Evolutionary conservation across 2,329 filamentous ascomycete species (phyloP), one percentile per base, ranked within the genome.

Genomic region (Calonectria pauciramosa): DNA sequence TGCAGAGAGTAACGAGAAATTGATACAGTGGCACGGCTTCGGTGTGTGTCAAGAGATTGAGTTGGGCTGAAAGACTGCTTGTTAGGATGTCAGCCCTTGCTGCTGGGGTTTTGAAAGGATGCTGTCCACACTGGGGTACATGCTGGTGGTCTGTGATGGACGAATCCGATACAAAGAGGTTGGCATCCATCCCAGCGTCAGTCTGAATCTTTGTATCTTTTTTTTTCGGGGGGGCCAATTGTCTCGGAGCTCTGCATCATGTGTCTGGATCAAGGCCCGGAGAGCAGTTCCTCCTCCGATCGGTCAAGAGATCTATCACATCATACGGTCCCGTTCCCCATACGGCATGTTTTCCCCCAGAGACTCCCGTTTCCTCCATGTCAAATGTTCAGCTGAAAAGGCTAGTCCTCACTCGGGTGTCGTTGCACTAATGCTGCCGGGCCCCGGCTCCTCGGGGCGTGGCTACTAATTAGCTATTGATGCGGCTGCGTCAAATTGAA

Each of bases 21-120:
- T 68, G 71, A 49, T 16, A 36, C 52, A 72, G 59, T 38, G 20
- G 34, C 73, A 72, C 47, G 68, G 68, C 70, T 67, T 68, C 51
- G 59, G 52, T 38, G 52, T 70, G 65, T 49, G 68, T 65, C 36
- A 54, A 52, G 52, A 74, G 73, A 71, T 75, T 75, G 70, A 38
- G 28, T 52, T 68, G 72, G 49, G 67, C 69, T 71, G 56, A 51
- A 56, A 70, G 47, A 30, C 49, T 69, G 54, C 63, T 67, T 60
- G 51, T 20, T 28, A 54, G 28, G 20, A 60, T 51, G 28, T 63
- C 67, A 63, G 67, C 67, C 60, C 41, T 65, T 14, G 28, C 18
- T 49, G 38, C 28, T 34, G 26, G 26, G 41, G 20, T 13, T 47
- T 64, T 6, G 47, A 32, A 59, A 28, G 13, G 32, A 44, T 66